These are phyloP conservation scores for Citrus glauca DNA, from an alignment of 345 rosid genomes.

Conservation along the genomic window DNA sequence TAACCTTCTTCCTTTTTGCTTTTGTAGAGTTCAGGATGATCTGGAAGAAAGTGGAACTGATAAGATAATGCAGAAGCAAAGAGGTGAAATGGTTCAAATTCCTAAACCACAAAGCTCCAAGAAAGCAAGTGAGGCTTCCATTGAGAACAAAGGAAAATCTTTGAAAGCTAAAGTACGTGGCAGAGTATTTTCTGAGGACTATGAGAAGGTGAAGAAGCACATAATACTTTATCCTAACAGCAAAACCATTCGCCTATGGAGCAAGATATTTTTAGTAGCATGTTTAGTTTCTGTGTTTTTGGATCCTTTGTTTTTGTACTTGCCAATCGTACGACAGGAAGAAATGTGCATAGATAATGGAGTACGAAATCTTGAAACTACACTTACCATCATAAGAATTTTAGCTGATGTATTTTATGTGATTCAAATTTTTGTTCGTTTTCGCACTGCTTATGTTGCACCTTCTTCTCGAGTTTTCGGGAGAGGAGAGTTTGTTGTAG, in stretches of 20 bases:
- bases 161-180: slow-evolving; percentile 1
- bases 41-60: not conserved
- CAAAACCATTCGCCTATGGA: slow-evolving; percentile 6
- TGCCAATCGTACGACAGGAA: not conserved
- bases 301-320: slow-evolving; percentile 10
- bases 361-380: not conserved
- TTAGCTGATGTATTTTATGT: slow-evolving; percentile 6
- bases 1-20: not conserved
- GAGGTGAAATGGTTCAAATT: not conserved
- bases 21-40: not conserved
- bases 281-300: slow-evolving; percentile 6
- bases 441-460: slow-evolving; percentile 12
- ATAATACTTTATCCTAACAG: slow-evolving; percentile 1
- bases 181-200: slow-evolving; percentile 20
- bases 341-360: slow-evolving; percentile 4
- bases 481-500: not conserved
- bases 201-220: not conserved
- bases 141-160: not conserved
- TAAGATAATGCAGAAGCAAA: not conserved
- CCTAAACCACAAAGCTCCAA: not conserved
- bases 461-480: slow-evolving; percentile 3
- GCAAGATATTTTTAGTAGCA: slow-evolving; percentile 9
- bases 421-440: slow-evolving; percentile 6
- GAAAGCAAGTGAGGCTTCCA: not conserved
- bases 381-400: not conserved